Evolutionary conservation across 331 rosid species (phyloP), one percentile per base, ranked within the genome.

Genomic region (Rhamnella rubrinervis): DNA sequence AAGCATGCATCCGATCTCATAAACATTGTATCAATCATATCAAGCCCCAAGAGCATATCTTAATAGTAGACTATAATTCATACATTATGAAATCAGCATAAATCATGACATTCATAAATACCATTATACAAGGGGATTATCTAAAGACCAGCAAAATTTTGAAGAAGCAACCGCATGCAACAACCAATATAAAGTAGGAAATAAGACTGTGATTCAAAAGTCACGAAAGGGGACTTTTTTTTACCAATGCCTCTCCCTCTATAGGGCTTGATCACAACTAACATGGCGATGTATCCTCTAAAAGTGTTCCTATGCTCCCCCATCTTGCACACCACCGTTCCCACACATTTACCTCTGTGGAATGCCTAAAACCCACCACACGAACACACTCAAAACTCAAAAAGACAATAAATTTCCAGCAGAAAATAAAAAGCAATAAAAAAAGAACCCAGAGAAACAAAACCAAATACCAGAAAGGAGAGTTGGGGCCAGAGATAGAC

Each of bases 401-500:
- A 13, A 8, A 38, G 57, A 31, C 50, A 3, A 66, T 20, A 59
- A 31, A 31, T 3, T 31, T 31, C 4, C 35, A 31, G 55, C 50
- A 37, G 41, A 58, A 39, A 26, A 19, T n/a, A n/a, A n/a, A 17
- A 5, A 53, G 17, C 18, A 7, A 23, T 0, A 6, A 4, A 23
- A 23, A 35, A 49, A 23, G 18, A 64, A 40, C 19, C 5, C 65
- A 15, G 61, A 67, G 59, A 20, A 64, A 69, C 50, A 8, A 15
- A 59, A 59, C 59, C 49, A 46, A 17, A 17, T 74, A 90, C 97
- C 90, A 95, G 80, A 79, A 89, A 95, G 46, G 95, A 95, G 56
- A 95, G 95, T 25, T 91, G 98, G 41, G 98, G 97, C 97, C 99
- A 95, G 35, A 89, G 90, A 59, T 95, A 95, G 69, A 95, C 99